Evolutionary conservation across 179 eudicot species (phyloP), one percentile per base, ranked within the genome.

Genomic region (Carnegiea gigantea): DNA sequence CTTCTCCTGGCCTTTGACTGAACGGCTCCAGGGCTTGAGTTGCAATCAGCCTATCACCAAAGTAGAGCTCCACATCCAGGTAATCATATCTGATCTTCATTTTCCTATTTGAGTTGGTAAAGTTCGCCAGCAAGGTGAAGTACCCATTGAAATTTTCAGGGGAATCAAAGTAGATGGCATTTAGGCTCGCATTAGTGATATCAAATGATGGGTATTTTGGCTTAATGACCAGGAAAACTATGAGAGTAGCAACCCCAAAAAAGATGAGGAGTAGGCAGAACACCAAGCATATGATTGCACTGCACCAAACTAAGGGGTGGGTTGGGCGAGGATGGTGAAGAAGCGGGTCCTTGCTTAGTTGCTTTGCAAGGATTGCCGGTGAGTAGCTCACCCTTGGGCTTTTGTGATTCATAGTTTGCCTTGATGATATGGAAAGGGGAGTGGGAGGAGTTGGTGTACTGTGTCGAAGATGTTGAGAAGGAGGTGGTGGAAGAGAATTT

Each of bases 91-190:
- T 89, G 49, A 95, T 76, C 28, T 85, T 75, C 28, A 95, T 76
- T 79, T 90, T 92, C 84, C 82, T 76, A 73, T 90, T 95, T 53
- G 93, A 92, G 89, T 92, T 94, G 33, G 98, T 88, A 79, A 95
- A 93, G 77, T 95, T 95, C 5, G 93, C 98, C 0, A 91, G 80
- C 30, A 95, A 86, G 59, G 88, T 86, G 68, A 91, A 88, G 38
- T 95, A 94, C 0, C 97, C 90, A 18, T 91, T 91, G 83, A 94
- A 82, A 82, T 86, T 81, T 33, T 84, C 86, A 0, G 98, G 93
- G 0, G 94, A 86, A 81, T 89, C 91, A 60, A 91, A 88, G 87
- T 90, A 91, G 84, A 92, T 84, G 77, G 90, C 85, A 13, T 76
- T 87, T 36, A 92, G 90, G 73, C 67, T 87, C 24, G 98, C 98